A percentile compares a stretch with the other conserved stretches of the same genome.
Evolutionary conservation across 2,329 filamentous ascomycete species (phyloP).

Genomic region (Ophioceras dolichostomum): DNA sequence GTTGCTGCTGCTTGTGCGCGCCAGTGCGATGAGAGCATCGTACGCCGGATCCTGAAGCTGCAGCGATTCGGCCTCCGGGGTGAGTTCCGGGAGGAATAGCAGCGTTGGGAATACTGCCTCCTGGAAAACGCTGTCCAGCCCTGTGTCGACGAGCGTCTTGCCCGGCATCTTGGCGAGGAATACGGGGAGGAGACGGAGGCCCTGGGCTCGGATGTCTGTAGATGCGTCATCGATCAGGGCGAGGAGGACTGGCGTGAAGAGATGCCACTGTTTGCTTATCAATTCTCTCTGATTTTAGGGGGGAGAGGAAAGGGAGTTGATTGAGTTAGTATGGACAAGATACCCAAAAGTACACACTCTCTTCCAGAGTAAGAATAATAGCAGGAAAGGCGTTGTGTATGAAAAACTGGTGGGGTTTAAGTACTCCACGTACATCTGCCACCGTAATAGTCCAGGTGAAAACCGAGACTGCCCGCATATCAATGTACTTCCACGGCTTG

Average conservation of each 20-base stretch:
- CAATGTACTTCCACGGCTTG: constrained; percentile 51
- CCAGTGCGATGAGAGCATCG: constrained; percentile 50
- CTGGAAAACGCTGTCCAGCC: constrained; percentile 56
- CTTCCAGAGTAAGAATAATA: neutral
- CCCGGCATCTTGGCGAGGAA: constrained; percentile 45
- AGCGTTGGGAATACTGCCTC: constrained; percentile 60
- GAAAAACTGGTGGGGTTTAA: constrained; percentile 5
- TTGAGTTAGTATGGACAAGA: neutral
- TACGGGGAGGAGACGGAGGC: constrained; percentile 37
- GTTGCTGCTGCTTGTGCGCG: constrained; percentile 13
- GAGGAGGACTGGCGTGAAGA: constrained; percentile 58
- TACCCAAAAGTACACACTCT: too few species aligned
- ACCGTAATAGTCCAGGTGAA: constrained; percentile 47
- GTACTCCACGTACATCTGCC: constrained; percentile 36
- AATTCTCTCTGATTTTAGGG: constrained; percentile 24
- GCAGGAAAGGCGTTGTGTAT: neutral
- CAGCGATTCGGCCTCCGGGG: constrained; percentile 58
- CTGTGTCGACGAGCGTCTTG: constrained; percentile 44
- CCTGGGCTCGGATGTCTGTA: constrained; percentile 36
- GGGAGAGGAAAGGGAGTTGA: too few species aligned
- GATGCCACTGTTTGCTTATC: constrained; percentile 49
- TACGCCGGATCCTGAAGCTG: constrained; percentile 54
- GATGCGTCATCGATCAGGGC: constrained; percentile 54
- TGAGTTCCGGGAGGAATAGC: constrained; percentile 65
- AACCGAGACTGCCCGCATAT: constrained; percentile 37